Base-by-base conservation (phyloP, 768 basidiomycete genomes). In the Steccherinum ochraceum region DNA sequence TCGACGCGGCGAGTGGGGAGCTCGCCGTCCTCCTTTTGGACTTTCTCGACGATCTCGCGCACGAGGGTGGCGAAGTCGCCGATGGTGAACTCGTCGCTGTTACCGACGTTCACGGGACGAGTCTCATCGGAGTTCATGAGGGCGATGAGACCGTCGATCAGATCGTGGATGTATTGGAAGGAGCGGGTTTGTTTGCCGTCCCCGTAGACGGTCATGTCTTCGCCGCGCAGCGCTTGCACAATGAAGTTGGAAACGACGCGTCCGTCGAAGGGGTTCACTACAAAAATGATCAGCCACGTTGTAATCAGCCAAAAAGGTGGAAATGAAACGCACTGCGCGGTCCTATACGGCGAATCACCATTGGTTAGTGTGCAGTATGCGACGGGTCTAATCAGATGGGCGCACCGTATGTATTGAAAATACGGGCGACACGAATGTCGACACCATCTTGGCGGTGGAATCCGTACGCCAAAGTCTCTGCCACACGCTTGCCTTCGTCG, bases 161-260 rank as follows among this genome's bases (percentile, higher is more conserved):
- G 82, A 68, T 99, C 96, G 73, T 99, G 96, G 53, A 99, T 85
- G 71, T 95, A 99, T 72, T 95, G 93, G 82, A 95, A 93, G 12
- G 93, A 95, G 53, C 93, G 88, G 19, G 93, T 94, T 73, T 95
- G 93, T 41, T 71, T 81, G 57, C 93, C 93, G 64, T 97, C 93
- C 47, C 93, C 92, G 64, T 94, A 95, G 42, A 97, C 92, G 44
- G 94, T 97, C 79, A 99, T 87, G 69, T 97, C 90, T 69, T 98
- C 86, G 46, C 93, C 94, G 61, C 86, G 89, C 49, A 99, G 81
- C 13, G 96, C 96, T 61, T 97, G 94, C 47, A 98, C 89, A 65
- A 96, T 95, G 69, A 99, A 99, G 73, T 99, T 99, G 63, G 93
- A 95, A 23, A 99, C 96, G 58, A 99, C 94, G 52, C 96, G 90